A percentile compares a stretch with the other conserved stretches of the same genome.
These are phyloP conservation scores for Aphanoascus verrucosus DNA, from an alignment of 2,329 filamentous ascomycete genomes.

Conservation along the genomic window DNA sequence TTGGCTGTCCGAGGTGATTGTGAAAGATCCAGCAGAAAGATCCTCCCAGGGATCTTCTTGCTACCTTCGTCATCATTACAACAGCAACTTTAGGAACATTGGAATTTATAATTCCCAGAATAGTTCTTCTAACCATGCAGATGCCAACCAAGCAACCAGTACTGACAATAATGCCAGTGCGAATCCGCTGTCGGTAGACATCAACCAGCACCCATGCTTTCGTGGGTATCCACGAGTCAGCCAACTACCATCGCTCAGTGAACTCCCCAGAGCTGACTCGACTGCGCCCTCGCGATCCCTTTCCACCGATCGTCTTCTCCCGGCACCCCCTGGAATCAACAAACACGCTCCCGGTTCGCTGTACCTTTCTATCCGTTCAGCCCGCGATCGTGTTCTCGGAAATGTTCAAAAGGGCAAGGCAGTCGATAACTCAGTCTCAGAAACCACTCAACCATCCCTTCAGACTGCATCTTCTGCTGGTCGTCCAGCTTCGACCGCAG, in stretches of 20 bases:
- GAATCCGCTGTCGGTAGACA: conserved; percentile 12
- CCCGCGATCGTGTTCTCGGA: conserved; percentile 10
- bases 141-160: conserved; percentile 1
- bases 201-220: conserved; percentile 7
- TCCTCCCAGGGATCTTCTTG: neutral
- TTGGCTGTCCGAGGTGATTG: conserved; percentile 8
- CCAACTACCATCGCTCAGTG: conserved; percentile 1
- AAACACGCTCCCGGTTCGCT: conserved; percentile 12
- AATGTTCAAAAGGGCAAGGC: conserved; percentile 6
- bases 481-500: conserved; percentile 1
- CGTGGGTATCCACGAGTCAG: neutral
- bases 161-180: conserved; percentile 16
- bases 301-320: conserved; percentile 11
- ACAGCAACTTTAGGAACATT: neutral
- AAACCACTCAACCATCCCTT: neutral
- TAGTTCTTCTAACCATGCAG: neutral
- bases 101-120: neutral
- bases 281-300: conserved; percentile 4
- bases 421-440: conserved; percentile 4
- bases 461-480: neutral
- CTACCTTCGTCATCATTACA: neutral
- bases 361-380: conserved; percentile 13
- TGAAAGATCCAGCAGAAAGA: conserved; percentile 3
- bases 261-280: conserved; percentile 6
- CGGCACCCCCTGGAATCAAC: neutral